These are phyloP conservation scores for Schoenoplectus triqueter DNA, from an alignment of 202 grass and related monocot species.

Conservation along the genomic window DNA sequence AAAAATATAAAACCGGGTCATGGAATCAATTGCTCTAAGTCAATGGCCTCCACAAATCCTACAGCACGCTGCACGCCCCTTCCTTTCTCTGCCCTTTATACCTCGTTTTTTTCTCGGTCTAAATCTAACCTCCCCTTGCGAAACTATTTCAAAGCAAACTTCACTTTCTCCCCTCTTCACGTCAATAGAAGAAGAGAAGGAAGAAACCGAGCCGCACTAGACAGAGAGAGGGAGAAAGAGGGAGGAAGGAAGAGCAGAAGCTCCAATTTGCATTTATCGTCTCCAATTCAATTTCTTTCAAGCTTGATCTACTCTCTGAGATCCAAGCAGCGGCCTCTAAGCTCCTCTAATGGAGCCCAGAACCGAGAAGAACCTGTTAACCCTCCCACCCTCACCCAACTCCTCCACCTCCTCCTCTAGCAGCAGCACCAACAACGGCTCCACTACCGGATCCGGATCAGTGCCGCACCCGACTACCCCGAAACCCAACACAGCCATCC, in stretches of 20 bases:
- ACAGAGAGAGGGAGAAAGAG: slow-evolving; percentile 38
- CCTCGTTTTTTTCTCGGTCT: slow-evolving; percentile 8
- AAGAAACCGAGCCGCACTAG: slow-evolving; percentile 21
- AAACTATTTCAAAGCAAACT: slow-evolving; percentile 25
- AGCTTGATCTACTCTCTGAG: slow-evolving; percentile 45
- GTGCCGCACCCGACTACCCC: slow-evolving; percentile 47
- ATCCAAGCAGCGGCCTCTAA: slow-evolving; percentile 14
- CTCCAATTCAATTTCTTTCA: slow-evolving; percentile 28
- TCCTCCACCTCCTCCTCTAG: slow-evolving; percentile 58
- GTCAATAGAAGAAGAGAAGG: slow-evolving; percentile 32
- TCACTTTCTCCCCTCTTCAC: slow-evolving; percentile 35
- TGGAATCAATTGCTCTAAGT: slow-evolving; percentile 37
- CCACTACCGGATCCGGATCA: slow-evolving; percentile 46
- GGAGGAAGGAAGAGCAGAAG: slow-evolving; percentile 12
- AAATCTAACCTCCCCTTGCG: slow-evolving; percentile 17
- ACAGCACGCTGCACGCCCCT: slow-evolving; percentile 21
- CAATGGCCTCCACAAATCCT: slow-evolving; percentile 41
- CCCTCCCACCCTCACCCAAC: slow-evolving; percentile 53
- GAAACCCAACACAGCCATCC: slow-evolving; percentile 44
- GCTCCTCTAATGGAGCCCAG: slow-evolving; percentile 43
- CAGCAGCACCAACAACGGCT: slow-evolving; percentile 51
- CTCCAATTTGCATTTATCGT: slow-evolving; percentile 47
- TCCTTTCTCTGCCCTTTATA: slow-evolving; percentile 41
- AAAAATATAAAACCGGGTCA: slow-evolving; percentile 36
- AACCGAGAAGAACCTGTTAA: slow-evolving; percentile 50